Conservation (phyloP, 805 yeast species). For the Metschnikowia matae region DNA sequence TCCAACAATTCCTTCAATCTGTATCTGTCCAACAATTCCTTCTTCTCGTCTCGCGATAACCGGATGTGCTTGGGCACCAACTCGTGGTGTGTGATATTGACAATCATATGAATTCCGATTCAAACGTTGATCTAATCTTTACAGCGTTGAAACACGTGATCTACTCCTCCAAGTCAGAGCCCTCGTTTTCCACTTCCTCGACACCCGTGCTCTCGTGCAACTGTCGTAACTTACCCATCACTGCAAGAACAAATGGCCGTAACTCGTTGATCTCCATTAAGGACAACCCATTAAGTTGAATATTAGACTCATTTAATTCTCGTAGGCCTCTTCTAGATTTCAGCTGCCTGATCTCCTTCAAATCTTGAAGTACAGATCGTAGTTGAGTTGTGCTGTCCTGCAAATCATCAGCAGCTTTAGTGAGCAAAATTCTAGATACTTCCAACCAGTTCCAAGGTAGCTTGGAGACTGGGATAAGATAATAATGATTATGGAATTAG, state of each 20-base stretch:
- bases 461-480: conserved; percentile 38
- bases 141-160: conserved; percentile 25
- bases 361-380: conserved; percentile 70
- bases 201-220: conserved; percentile 38
- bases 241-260: conserved; percentile 72
- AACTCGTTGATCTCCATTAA: conserved; percentile 83
- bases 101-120: conserved; percentile 42
- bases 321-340: conserved; percentile 78
- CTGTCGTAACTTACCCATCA: conserved; percentile 73
- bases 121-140: background rate
- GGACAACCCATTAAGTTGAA: conserved; percentile 79
- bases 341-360: conserved; percentile 75
- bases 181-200: conserved; percentile 12
- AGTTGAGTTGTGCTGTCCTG: conserved; percentile 67
- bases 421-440: conserved; percentile 62
- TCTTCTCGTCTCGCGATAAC: conserved; percentile 79
- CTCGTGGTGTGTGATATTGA: conserved; percentile 96
- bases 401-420: conserved; percentile 74
- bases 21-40: conserved; percentile 82
- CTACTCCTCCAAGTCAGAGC: conserved; percentile 9
- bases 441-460: conserved; percentile 92
- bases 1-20: conserved; percentile 93
- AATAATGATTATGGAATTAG: too few relatives aligned
- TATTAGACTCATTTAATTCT: conserved; percentile 75
- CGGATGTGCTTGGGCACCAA: conserved; percentile 92